phyloP scores from a whole-genome alignment of 2,329 filamentous ascomycete genomes.

The Sclerotinia nivalis region DNA sequence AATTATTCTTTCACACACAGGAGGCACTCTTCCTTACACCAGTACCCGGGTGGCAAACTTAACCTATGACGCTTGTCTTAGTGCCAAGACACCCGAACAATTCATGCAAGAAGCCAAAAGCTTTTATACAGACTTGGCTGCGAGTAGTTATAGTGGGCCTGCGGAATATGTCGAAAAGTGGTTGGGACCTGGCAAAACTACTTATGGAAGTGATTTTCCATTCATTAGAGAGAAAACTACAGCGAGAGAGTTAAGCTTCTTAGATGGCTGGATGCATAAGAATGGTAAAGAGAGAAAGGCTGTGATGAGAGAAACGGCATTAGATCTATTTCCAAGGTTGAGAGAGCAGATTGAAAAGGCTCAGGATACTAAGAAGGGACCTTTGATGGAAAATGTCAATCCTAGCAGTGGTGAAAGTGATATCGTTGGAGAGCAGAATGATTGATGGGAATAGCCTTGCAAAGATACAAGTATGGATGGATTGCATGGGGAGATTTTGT shows the following conservation, averaged over 20 bases:
- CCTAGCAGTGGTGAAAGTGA: not conserved
- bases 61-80: not conserved
- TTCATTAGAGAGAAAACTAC: not conserved
- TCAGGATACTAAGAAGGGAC: not conserved
- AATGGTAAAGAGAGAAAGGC: not conserved
- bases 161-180: not conserved
- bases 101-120: conserved; percentile 8
- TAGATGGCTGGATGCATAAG: not conserved
- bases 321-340: conserved; percentile 4
- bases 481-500: no score
- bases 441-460: not conserved
- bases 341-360: not conserved
- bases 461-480: no score
- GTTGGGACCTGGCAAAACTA: not conserved
- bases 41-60: conserved; percentile 16
- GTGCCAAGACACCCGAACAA: not conserved
- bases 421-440: not conserved
- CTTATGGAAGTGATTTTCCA: conserved; percentile 13
- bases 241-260: not conserved
- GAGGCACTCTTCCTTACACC: conserved; percentile 42
- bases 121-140: conserved; percentile 8
- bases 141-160: not conserved
- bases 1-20: conserved; percentile 52
- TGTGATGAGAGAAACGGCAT: not conserved
- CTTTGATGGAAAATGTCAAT: no score